phyloP scores from a whole-genome alignment of 2,329 filamentous ascomycete genomes.

The Fusarium bactridioides region DNA sequence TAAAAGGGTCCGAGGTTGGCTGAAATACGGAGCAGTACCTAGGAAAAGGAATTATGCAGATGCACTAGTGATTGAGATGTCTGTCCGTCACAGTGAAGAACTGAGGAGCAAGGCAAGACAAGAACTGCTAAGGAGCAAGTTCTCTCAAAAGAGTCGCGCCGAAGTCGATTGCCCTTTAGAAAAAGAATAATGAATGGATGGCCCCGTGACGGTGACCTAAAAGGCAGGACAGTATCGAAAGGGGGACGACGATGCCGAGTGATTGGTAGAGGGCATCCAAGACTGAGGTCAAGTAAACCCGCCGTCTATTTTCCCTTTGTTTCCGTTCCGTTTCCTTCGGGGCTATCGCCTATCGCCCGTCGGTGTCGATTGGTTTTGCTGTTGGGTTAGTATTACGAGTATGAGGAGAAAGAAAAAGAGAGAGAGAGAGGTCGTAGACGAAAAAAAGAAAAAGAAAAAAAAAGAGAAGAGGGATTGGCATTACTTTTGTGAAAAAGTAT shows the following conservation, averaged over 20 bases:
- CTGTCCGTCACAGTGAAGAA: not conserved
- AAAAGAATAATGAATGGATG: constrained; percentile 30
- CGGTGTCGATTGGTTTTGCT: constrained; percentile 13
- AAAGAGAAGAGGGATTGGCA: constrained; percentile 1
- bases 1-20: constrained; percentile 15
- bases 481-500: constrained; percentile 4
- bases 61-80: constrained; percentile 9
- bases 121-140: constrained; percentile 7
- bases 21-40: constrained; percentile 3
- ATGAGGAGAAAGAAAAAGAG: not conserved
- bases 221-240: constrained; percentile 23
- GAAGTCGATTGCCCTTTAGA: constrained; percentile 7
- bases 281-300: constrained; percentile 17
- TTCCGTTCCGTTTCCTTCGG: constrained; percentile 1
- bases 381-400: constrained; percentile 32
- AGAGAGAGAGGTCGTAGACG: not conserved
- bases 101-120: not conserved
- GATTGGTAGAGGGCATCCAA: constrained; percentile 30
- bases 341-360: constrained; percentile 31
- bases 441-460: constrained; percentile 10
- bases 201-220: constrained; percentile 27
- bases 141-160: constrained; percentile 1
- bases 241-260: constrained; percentile 28
- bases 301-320: constrained; percentile 21
- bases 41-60: constrained; percentile 19